Conservation (phyloP, 2,329 filamentous ascomycete species). For the Blastomyces emzantsi region DNA sequence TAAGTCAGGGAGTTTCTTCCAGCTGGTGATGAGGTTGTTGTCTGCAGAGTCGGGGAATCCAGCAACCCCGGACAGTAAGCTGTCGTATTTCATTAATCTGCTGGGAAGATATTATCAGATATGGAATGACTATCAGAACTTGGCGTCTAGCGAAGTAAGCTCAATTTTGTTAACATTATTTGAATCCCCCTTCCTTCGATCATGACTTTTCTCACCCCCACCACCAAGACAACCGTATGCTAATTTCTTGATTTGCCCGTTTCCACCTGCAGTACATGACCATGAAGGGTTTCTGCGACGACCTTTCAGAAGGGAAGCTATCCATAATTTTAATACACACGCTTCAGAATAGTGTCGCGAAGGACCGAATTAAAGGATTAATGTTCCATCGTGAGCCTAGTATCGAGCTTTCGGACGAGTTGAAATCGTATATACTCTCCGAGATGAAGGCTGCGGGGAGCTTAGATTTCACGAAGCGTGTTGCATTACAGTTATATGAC, state of each 20-base stretch:
- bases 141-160: conserved; percentile 17
- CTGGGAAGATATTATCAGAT: conserved; percentile 24
- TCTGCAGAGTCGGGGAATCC: not conserved
- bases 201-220: too few relatives aligned
- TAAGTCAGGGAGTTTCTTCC: conserved; percentile 22
- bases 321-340: conserved; percentile 21
- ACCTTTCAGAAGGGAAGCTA: conserved; percentile 37
- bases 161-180: not conserved
- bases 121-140: conserved; percentile 24
- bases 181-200: not conserved
- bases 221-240: not conserved
- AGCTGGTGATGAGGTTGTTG: conserved; percentile 17
- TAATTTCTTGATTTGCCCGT: not conserved
- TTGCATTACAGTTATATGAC: not conserved
- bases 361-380: conserved; percentile 1
- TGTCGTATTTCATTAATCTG: conserved; percentile 13
- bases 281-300: conserved; percentile 36
- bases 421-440: conserved; percentile 10
- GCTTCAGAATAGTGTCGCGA: not conserved
- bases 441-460: conserved; percentile 10
- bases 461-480: conserved; percentile 7
- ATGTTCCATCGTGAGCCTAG: not conserved
- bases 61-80: not conserved
- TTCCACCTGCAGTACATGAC: conserved; percentile 23
- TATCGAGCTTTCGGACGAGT: not conserved